Evolutionary conservation across 2,329 filamentous ascomycete genomes (phyloP).

Genomic region (Pseudocercospora eumusae): DNA sequence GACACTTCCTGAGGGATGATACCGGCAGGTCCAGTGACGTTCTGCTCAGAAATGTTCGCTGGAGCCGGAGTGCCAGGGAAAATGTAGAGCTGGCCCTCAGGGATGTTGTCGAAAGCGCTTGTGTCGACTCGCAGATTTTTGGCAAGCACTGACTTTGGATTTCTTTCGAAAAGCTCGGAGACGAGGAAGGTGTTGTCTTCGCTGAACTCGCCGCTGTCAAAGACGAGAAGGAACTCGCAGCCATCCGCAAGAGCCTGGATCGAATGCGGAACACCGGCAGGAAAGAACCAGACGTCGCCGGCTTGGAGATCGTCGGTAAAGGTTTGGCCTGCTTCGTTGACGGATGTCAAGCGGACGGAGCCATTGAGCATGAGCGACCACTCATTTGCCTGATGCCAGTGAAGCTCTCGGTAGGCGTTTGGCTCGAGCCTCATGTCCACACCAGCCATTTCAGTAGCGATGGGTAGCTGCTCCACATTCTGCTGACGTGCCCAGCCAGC

Average conservation of each 20-base stretch:
- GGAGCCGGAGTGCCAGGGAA: slow-evolving; percentile 46
- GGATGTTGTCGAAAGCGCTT: slow-evolving; percentile 43
- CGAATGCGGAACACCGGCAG: slow-evolving; percentile 47
- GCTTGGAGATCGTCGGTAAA: slow-evolving; percentile 39
- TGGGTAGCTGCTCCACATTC: slow-evolving; percentile 43
- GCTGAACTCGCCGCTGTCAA: slow-evolving; percentile 60
- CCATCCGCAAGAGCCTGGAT: slow-evolving; percentile 53
- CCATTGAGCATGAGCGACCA: slow-evolving; percentile 40
- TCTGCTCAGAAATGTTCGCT: slow-evolving; percentile 45
- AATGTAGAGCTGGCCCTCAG: slow-evolving; percentile 46
- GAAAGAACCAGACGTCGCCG: slow-evolving; percentile 59
- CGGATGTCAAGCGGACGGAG: slow-evolving; percentile 33
- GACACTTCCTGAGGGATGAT: slow-evolving; percentile 31
- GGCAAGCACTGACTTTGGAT: slow-evolving; percentile 44
- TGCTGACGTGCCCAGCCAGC: slow-evolving; percentile 48
- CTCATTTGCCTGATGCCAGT: slow-evolving; percentile 41
- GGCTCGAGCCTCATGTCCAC: slow-evolving; percentile 44
- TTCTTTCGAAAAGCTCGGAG: slow-evolving; percentile 40
- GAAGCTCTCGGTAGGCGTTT: slow-evolving; percentile 40
- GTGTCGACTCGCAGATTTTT: slow-evolving; percentile 47
- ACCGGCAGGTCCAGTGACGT: slow-evolving; percentile 45
- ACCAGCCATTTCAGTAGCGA: slow-evolving; percentile 47
- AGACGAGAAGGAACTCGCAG: slow-evolving; percentile 61
- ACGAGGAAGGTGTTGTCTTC: slow-evolving; percentile 63
- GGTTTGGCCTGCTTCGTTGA: slow-evolving; percentile 39